A percentile compares a stretch with the other conserved stretches of the same genome.
Evolutionary conservation across 208 protist genomes (phyloP).

Genomic region (Vickermania spadyakhi): DNA sequence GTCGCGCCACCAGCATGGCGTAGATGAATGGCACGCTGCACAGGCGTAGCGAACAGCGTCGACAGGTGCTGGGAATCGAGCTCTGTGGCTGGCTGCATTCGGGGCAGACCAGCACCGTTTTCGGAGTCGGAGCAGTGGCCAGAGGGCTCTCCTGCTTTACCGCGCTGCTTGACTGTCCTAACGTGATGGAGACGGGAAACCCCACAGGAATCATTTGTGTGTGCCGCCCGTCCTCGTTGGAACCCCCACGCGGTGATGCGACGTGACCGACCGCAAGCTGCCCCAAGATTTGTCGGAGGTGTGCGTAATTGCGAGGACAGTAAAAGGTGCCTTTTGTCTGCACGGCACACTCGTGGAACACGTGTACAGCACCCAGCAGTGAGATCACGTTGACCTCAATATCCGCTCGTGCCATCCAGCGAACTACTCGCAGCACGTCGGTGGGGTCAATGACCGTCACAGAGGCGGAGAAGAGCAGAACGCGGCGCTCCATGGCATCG

Average conservation of each 20-base stretch:
- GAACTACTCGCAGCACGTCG: conserved; percentile 63
- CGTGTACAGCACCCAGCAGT: conserved; percentile 72
- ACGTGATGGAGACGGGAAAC: conserved; percentile 40
- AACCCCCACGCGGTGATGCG: not conserved
- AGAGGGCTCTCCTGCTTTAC: not conserved
- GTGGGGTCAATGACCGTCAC: conserved; percentile 74
- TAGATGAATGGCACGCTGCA: conserved; percentile 63
- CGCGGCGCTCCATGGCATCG: conserved; percentile 23
- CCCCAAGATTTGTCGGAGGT: conserved; percentile 44
- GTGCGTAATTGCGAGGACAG: conserved; percentile 75
- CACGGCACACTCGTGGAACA: conserved; percentile 44
- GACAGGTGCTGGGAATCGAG: conserved; percentile 58
- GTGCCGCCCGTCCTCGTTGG: not conserved
- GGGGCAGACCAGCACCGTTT: conserved; percentile 50
- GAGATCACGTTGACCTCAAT: conserved; percentile 58
- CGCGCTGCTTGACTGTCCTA: not conserved
- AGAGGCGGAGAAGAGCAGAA: conserved; percentile 60
- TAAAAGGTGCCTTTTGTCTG: conserved; percentile 46
- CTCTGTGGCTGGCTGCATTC: conserved; percentile 70
- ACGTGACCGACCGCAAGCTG: conserved; percentile 23
- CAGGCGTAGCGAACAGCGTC: conserved; percentile 62
- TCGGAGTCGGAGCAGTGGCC: not conserved
- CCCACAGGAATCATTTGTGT: conserved; percentile 50
- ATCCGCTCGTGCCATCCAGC: conserved; percentile 24
- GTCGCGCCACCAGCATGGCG: conserved; percentile 47